phyloP scores from a whole-genome alignment of 2,329 filamentous ascomycete species.

The Dichotomopilus funicola region DNA sequence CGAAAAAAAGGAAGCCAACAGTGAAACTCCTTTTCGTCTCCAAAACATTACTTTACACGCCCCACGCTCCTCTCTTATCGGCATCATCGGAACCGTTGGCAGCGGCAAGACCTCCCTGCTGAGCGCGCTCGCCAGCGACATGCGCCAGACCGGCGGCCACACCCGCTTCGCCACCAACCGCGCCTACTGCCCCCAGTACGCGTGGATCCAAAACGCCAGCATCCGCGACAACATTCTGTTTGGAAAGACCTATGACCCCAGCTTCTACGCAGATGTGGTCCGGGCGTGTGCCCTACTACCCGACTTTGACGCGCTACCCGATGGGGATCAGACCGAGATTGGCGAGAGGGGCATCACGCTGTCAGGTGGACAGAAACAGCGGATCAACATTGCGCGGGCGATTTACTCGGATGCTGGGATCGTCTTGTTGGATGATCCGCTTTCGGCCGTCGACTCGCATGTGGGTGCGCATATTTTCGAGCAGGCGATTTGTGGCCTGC shows the following conservation, averaged over 20 bases:
- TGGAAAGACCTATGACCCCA: conserved; percentile 66
- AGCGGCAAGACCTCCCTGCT: conserved; percentile 88
- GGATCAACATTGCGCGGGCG: conserved; percentile 86
- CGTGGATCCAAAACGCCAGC: conserved; percentile 93
- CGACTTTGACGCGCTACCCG: conserved; percentile 86
- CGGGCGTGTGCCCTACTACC: conserved; percentile 77
- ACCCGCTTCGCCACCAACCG: conserved; percentile 70
- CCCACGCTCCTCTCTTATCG: conserved; percentile 69
- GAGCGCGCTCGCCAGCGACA: conserved; percentile 84
- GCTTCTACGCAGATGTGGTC: conserved; percentile 80
- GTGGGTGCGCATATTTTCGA: conserved; percentile 79
- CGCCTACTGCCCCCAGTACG: conserved; percentile 91
- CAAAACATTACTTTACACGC: conserved; percentile 61
- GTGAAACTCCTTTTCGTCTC: conserved; percentile 62
- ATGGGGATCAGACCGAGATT: conserved; percentile 84
- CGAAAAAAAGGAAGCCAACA: too few relatives aligned
- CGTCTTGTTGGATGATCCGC: conserved; percentile 62
- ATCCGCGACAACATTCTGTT: conserved; percentile 88
- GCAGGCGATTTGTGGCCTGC: conserved; percentile 80
- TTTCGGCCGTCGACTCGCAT: conserved; percentile 64
- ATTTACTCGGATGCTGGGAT: conserved; percentile 65
- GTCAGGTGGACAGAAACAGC: conserved; percentile 90
- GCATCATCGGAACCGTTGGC: conserved; percentile 82
- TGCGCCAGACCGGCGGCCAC: conserved; percentile 73
- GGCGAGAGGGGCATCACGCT: conserved; percentile 94